Percentiles rank a stretch among this genome's conserved stretches.
These are phyloP conservation scores for Laetiporus sulphureus DNA, from an alignment of 1,284 basidiomycete genomes.

Conservation along the genomic window DNA sequence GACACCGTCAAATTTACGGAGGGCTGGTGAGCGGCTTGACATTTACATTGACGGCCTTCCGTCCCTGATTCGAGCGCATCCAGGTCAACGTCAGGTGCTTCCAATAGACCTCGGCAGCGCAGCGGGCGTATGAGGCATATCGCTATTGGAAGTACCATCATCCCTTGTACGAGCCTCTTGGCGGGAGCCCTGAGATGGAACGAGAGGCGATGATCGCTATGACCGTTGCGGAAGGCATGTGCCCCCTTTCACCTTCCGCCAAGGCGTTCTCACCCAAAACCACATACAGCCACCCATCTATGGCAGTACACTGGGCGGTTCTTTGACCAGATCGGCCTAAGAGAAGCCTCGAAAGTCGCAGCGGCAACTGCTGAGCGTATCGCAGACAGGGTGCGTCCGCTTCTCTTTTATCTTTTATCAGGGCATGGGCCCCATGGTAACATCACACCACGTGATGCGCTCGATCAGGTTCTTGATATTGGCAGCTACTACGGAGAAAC, in stretches of 20 bases:
- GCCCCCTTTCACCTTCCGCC: no score
- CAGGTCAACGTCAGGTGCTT: constrained; percentile 32
- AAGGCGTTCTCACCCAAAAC: no score
- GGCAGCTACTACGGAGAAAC: no score
- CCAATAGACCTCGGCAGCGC: constrained; percentile 59
- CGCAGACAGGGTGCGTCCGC: constrained; percentile 6
- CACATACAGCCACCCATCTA: constrained; percentile 10
- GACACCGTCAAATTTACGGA: constrained; percentile 54
- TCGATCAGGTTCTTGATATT: no score
- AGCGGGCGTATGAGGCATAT: constrained; percentile 62
- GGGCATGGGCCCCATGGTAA: no score
- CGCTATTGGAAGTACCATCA: constrained; percentile 51
- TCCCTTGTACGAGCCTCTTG: constrained; percentile 45
- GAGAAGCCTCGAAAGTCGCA: constrained; percentile 8
- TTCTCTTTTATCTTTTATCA: no score
- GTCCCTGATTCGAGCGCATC: no score
- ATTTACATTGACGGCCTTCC: no score
- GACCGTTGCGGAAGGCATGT: constrained; percentile 59
- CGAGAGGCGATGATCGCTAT: constrained; percentile 56
- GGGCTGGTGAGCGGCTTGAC: no score
- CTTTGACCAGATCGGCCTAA: constrained; percentile 6
- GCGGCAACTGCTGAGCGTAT: constrained; percentile 8
- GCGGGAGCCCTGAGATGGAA: constrained; percentile 46
- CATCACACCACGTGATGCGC: no score
- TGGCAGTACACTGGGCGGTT: constrained; percentile 12